Percentiles rank a stretch among this genome's conserved stretches.
Evolutionary conservation across 305 asterid genomes (phyloP).

Genomic region (Petunia hybrid): DNA sequence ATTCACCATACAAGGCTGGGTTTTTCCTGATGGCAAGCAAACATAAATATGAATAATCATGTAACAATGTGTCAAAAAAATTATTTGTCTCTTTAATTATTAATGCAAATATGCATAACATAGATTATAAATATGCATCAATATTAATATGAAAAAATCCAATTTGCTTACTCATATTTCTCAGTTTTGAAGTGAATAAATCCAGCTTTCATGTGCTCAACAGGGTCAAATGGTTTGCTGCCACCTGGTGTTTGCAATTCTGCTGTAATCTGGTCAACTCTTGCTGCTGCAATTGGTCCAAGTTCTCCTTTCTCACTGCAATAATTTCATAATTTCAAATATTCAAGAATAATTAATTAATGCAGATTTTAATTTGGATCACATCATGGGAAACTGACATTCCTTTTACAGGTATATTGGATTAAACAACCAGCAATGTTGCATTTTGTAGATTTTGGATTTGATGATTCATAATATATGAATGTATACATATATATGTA

Average conservation of each 20-base stretch:
- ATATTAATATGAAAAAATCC: not conserved
- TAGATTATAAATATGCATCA: not conserved
- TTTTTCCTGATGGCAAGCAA: constrained; percentile 54
- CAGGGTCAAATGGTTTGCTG: constrained; percentile 44
- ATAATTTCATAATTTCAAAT: constrained; percentile 14
- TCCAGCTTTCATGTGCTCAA: constrained; percentile 80
- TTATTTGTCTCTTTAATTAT: not conserved
- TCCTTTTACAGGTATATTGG: not conserved
- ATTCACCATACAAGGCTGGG: constrained; percentile 73
- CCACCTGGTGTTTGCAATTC: constrained; percentile 56
- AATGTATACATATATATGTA: no score
- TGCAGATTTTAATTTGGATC: not conserved
- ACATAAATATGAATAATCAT: not conserved
- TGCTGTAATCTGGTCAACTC: constrained; percentile 70
- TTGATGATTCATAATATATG: no score
- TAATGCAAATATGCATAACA: not conserved
- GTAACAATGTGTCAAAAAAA: not conserved
- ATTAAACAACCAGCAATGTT: not conserved
- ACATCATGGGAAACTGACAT: not conserved
- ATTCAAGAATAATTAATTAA: not conserved
- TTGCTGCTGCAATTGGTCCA: constrained; percentile 81
- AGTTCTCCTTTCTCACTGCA: constrained; percentile 83
- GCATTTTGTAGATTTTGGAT: not conserved
- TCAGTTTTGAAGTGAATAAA: constrained; percentile 80
- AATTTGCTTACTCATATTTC: constrained; percentile 76